phyloP scores from a whole-genome alignment of 352 stramenopile species.

The Phytophthora syringae region DNA sequence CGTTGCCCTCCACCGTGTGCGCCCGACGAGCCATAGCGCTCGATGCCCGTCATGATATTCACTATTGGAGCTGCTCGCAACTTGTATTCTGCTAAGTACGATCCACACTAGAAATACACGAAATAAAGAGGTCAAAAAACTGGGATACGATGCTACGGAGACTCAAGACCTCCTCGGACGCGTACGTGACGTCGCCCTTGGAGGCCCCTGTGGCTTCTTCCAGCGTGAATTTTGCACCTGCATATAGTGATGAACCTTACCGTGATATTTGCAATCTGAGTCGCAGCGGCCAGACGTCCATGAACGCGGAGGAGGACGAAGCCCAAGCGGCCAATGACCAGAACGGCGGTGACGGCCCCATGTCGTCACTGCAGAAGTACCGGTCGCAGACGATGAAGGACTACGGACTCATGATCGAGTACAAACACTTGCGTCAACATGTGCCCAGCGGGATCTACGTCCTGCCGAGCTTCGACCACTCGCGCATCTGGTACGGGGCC shows the following conservation, averaged over 20 bases:
- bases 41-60: conserved; percentile 69
- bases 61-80: conserved; percentile 5
- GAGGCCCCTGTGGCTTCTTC: neutral
- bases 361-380: conserved; percentile 87
- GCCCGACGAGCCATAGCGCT: conserved; percentile 87
- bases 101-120: too few relatives aligned
- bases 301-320: conserved; percentile 13
- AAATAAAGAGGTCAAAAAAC: too few relatives aligned
- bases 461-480: conserved; percentile 92
- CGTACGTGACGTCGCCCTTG: conserved; percentile 37
- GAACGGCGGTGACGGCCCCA: conserved; percentile 45
- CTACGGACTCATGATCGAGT: conserved; percentile 98
- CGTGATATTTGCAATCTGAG: conserved; percentile 5
- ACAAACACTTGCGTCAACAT: conserved; percentile 96
- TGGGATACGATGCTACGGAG: conserved; percentile 74
- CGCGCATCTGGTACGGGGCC: conserved; percentile 93
- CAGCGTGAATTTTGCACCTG: neutral
- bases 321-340: conserved; percentile 25
- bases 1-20: conserved; percentile 97
- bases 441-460: conserved; percentile 96
- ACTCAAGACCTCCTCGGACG: conserved; percentile 64
- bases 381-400: conserved; percentile 92
- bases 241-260: neutral
- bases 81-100: conserved; percentile 35
- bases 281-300: conserved; percentile 27